phyloP scores from a whole-genome alignment of 192 early-diverging fungal species.

The Backusella tarrabulga region DNA sequence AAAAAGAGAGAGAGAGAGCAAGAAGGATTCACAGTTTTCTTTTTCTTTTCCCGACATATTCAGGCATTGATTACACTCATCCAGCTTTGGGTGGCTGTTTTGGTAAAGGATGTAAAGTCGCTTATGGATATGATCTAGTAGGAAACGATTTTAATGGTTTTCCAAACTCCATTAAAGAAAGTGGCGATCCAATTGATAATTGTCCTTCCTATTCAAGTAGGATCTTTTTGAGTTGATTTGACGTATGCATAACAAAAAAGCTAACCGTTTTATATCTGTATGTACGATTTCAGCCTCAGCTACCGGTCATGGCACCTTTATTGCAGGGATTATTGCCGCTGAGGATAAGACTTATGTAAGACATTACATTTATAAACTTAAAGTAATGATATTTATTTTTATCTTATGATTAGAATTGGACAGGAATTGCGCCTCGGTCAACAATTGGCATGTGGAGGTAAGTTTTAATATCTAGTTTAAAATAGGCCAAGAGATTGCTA shows the following conservation, averaged over 20 bases:
- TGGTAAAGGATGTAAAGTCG: slow-evolving; percentile 55
- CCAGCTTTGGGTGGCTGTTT: slow-evolving; percentile 66
- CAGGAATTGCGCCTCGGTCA: slow-evolving; percentile 61
- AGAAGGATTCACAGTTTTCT: not conserved
- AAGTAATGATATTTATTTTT: slow-evolving; percentile 14
- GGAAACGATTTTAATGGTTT: slow-evolving; percentile 50
- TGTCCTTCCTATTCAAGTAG: slow-evolving; percentile 37
- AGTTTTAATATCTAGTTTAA: not conserved
- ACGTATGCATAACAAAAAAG: not conserved
- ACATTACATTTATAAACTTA: not conserved
- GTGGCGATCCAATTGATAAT: slow-evolving; percentile 48
- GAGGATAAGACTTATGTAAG: slow-evolving; percentile 20
- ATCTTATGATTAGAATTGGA: slow-evolving; percentile 31
- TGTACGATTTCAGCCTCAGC: slow-evolving; percentile 9
- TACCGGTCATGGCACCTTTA: slow-evolving; percentile 64
- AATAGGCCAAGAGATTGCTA: not conserved
- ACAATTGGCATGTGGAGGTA: slow-evolving; percentile 75
- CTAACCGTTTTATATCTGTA: not conserved
- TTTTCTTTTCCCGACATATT: not conserved
- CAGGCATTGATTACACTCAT: slow-evolving; percentile 56
- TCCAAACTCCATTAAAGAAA: slow-evolving; percentile 22
- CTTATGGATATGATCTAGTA: slow-evolving; percentile 65
- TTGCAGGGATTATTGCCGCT: slow-evolving; percentile 58
- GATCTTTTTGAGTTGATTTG: not conserved
- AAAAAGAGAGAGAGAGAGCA: too few species aligned